A percentile compares a stretch with the other conserved stretches of the same genome.
These are phyloP conservation scores for Rubus parviflorus DNA, from an alignment of 306 rosid genomes.

Conservation along the genomic window DNA sequence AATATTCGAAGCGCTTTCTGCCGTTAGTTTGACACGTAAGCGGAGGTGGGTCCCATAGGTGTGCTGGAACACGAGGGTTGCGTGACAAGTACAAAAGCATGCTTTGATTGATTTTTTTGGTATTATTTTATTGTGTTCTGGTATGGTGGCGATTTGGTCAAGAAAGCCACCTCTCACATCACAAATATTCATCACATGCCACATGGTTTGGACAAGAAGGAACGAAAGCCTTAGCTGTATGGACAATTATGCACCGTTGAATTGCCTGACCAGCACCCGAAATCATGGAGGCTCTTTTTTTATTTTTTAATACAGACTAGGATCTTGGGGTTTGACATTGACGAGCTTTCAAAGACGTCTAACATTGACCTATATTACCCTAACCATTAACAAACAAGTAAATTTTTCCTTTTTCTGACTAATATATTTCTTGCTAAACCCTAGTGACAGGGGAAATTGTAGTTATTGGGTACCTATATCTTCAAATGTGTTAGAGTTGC, in stretches of 20 bases:
- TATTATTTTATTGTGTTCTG: background rate
- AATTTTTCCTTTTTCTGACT: background rate
- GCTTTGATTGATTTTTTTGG: background rate
- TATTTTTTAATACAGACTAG: background rate
- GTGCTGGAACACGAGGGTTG: constrained; percentile 20
- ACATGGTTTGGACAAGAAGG: background rate
- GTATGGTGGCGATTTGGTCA: background rate
- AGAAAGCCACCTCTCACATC: background rate
- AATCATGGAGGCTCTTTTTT: background rate
- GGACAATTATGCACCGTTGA: background rate
- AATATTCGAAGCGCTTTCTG: background rate
- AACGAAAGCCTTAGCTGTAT: background rate
- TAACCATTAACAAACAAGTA: background rate
- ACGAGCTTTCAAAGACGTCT: background rate
- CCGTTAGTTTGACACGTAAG: constrained; percentile 13
- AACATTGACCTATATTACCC: background rate
- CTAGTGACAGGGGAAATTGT: no score
- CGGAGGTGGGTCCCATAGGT: background rate
- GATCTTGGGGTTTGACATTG: background rate
- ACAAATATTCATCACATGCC: background rate
- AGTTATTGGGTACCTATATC: no score
- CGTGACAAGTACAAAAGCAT: background rate
- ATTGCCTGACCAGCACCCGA: background rate
- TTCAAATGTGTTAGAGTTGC: background rate
- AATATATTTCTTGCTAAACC: no score